Percentiles rank a stretch among this genome's conserved stretches.
Conservation (phyloP, 179 eudicot species). For the Drosera spatulata region DNA sequence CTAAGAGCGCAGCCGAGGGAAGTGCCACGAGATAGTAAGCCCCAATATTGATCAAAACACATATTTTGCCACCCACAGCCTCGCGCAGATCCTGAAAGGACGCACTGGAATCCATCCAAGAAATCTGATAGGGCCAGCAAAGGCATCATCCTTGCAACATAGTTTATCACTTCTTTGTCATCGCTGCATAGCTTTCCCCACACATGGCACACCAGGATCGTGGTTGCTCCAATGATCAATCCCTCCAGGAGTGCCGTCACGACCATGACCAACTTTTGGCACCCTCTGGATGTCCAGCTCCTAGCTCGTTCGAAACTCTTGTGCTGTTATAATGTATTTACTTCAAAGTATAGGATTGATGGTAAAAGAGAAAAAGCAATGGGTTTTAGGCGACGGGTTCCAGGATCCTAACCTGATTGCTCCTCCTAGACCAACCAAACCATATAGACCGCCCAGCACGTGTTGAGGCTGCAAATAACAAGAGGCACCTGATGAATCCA, state of each 20-base stretch:
- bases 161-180: slow-evolving; percentile 39
- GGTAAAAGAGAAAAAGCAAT: background rate
- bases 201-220: slow-evolving; percentile 33
- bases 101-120: slow-evolving; percentile 62
- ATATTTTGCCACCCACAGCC: slow-evolving; percentile 79
- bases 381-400: background rate
- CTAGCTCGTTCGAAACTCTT: slow-evolving; percentile 68
- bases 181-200: slow-evolving; percentile 63
- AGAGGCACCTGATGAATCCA: background rate
- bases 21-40: slow-evolving; percentile 64
- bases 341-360: background rate
- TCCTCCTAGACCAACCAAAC: slow-evolving; percentile 59
- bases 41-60: slow-evolving; percentile 50
- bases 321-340: slow-evolving; percentile 24
- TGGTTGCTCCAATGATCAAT: slow-evolving; percentile 23
- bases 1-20: slow-evolving; percentile 48
- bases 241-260: slow-evolving; percentile 39
- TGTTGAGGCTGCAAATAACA: slow-evolving; percentile 45
- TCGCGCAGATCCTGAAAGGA: slow-evolving; percentile 68
- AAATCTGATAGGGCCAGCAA: slow-evolving; percentile 48
- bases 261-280: slow-evolving; percentile 42
- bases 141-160: slow-evolving; percentile 56
- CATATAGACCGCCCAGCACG: slow-evolving; percentile 70
- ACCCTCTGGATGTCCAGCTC: slow-evolving; percentile 45
- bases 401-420: slow-evolving; percentile 38